Base-by-base conservation (phyloP, 2,329 filamentous ascomycete species). In the Xylariales sp. region DNA sequence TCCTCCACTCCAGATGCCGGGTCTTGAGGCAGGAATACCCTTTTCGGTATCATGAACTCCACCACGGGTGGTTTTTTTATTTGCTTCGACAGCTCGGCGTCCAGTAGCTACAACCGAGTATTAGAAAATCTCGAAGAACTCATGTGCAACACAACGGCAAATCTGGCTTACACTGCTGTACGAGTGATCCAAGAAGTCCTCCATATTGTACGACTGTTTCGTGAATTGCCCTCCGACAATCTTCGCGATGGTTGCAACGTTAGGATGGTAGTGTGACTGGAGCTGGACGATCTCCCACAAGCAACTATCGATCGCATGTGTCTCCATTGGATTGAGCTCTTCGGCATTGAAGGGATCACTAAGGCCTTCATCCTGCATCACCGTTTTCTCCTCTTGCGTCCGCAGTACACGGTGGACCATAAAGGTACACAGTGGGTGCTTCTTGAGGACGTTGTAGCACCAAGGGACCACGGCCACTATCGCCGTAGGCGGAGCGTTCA, bases 151-250 rank as follows among this genome's bases (percentile, higher is more conserved):
- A 29, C 12, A 10, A 24, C 22, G 18, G 37, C 12, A 28, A 11
- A 33, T 31, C 36, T 38, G 14, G 76, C 78, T 74, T 75, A 84
- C 83, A 58, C 80, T 87, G 54, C 73, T 78, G 64, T 97, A 98
- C 0, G 88, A 91, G 61, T 97, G 89, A 58, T 98, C 93, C 35
- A 97, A 68, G 64, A 98, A 98, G 59, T 98, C 93, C 59, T 98
- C 93, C n/a, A 96, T 68, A 53, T 89, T 93, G 64, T 97, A 98
- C 3, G 84, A 77, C 51, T 89, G 83, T 68, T 98, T 98, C 3
- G 93, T 98, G 62, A 97, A 98, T 61, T 97, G 93, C 65, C 97
- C 89, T 3, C 87, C 87, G 43, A 98, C 81, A 49, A 98, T 95
- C 64, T 89, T 93, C 32, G 89, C 85, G 51, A 98, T 81, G 3